These are phyloP conservation scores for Solanum gracilifrons DNA, from an alignment of 257 asterid genomes.

Conservation along the genomic window DNA sequence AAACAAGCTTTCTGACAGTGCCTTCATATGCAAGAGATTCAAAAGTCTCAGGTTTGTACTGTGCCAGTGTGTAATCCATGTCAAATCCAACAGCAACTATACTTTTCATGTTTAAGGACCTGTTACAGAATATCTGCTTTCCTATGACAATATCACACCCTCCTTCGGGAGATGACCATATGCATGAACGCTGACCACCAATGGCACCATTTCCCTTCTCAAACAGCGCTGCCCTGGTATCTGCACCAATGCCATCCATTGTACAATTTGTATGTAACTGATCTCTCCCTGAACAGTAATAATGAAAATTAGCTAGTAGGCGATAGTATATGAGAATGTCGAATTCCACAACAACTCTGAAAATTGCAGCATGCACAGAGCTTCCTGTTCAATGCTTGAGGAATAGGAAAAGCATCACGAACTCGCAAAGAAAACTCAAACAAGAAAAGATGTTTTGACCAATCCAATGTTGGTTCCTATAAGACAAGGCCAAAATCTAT, in stretches of 20 bases:
- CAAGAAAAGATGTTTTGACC: background rate
- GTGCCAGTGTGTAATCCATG: slow-evolving; percentile 96
- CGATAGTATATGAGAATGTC: background rate
- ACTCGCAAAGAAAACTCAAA: background rate
- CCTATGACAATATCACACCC: slow-evolving; percentile 56
- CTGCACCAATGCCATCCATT: slow-evolving; percentile 35
- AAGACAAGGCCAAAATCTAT: background rate
- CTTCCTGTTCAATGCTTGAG: background rate
- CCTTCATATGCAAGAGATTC: slow-evolving; percentile 89
- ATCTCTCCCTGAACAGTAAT: slow-evolving; percentile 31
- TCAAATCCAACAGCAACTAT: slow-evolving; percentile 96
- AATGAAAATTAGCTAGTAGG: background rate
- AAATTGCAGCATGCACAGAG: background rate
- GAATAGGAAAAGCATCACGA: background rate
- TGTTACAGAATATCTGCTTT: slow-evolving; percentile 80
- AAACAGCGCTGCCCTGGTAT: slow-evolving; percentile 17
- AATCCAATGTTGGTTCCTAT: background rate
- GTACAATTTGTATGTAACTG: slow-evolving; percentile 24
- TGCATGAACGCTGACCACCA: slow-evolving; percentile 30
- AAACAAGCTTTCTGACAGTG: slow-evolving; percentile 79
- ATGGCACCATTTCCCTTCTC: slow-evolving; percentile 26
- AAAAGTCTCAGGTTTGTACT: slow-evolving; percentile 90
- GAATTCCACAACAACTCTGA: background rate
- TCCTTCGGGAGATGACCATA: slow-evolving; percentile 83
- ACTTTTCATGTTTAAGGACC: slow-evolving; percentile 83